Base-by-base conservation (phyloP, 768 basidiomycete genomes). In the Lentinus brumalis region DNA sequence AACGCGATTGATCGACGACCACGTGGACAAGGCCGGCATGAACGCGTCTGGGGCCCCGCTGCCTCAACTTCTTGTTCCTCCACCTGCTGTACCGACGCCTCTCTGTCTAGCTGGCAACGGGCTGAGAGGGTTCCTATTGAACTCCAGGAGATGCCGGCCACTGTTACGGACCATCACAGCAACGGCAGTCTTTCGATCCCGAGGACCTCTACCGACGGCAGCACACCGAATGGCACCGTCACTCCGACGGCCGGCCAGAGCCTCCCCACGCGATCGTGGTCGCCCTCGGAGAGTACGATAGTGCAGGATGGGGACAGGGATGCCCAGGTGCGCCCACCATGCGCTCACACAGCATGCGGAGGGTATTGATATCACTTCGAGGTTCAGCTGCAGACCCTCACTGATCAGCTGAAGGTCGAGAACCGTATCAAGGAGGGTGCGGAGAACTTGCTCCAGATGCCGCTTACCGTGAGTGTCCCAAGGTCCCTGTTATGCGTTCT, bases 381-480 rank as follows among this genome's bases (percentile, higher is more conserved):
- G 32, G 30, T 29, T 21, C 53, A 64, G 93, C 74, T 94, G 50
- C 87, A 87, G 47, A 75, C 79, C 5, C 78, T 97, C 18, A 83
- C 84, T 52, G 81, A 80, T 56, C 85, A 87, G 68, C 78, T 96
- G 18, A 83, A 85, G 55, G 81, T 91, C 61, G 89, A 95, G 75
- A 86, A 85, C 62, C 81, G 89, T 56, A 93, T 97, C 62, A 93
- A 87, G 71, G 94, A 94, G 73, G 95, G 95, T 11, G 95, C 95
- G 0, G 93, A 96, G 78, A 94, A 91, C 66, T 81, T 98, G 62
- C 78, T 97, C 14, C 86, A 86, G 66, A 87, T 91, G 75, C 75
- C 80, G 35, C 69, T 86, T 42, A 79, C 79, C 49, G 87, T 87
- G 60, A 67, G 79, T 63, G 3, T 29, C 10, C 31, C 10, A 21